Conservation (phyloP, 768 basidiomycete genomes). For the Amylocystis lapponica region DNA sequence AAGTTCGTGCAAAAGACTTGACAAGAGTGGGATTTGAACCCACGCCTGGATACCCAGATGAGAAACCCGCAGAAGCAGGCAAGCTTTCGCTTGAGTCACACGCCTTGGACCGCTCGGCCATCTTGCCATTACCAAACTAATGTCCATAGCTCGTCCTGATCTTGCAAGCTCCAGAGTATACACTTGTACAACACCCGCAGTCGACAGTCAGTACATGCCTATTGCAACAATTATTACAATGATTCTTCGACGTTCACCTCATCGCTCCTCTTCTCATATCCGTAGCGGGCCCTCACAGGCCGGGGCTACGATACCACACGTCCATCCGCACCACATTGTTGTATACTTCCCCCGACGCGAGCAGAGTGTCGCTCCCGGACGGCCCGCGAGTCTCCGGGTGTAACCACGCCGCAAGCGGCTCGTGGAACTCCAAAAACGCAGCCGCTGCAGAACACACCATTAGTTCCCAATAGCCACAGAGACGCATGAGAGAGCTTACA, state of each 20-base stretch:
- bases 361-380: slow-evolving; percentile 52
- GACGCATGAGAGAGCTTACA: slow-evolving; percentile 34
- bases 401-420: slow-evolving; percentile 62
- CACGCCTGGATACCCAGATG: slow-evolving; percentile 25
- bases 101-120: slow-evolving; percentile 62
- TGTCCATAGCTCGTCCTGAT: no score
- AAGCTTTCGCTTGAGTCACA: slow-evolving; percentile 49
- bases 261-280: neutral
- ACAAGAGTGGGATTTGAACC: slow-evolving; percentile 25
- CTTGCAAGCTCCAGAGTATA: no score
- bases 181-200: neutral
- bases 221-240: neutral
- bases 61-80: slow-evolving; percentile 20
- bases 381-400: slow-evolving; percentile 42
- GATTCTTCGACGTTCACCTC: neutral
- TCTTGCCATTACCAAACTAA: slow-evolving; percentile 44
- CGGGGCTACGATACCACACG: slow-evolving; percentile 28
- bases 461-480: neutral
- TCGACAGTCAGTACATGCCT: no score
- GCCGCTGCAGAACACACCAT: slow-evolving; percentile 12
- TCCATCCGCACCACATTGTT: slow-evolving; percentile 63
- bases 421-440: slow-evolving; percentile 30
- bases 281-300: slow-evolving; percentile 2
- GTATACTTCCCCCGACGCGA: slow-evolving; percentile 68
- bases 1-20: slow-evolving; percentile 15